These are phyloP conservation scores for Myxozyma melibiosi DNA, from an alignment of 805 yeast genomes.

Conservation along the genomic window DNA sequence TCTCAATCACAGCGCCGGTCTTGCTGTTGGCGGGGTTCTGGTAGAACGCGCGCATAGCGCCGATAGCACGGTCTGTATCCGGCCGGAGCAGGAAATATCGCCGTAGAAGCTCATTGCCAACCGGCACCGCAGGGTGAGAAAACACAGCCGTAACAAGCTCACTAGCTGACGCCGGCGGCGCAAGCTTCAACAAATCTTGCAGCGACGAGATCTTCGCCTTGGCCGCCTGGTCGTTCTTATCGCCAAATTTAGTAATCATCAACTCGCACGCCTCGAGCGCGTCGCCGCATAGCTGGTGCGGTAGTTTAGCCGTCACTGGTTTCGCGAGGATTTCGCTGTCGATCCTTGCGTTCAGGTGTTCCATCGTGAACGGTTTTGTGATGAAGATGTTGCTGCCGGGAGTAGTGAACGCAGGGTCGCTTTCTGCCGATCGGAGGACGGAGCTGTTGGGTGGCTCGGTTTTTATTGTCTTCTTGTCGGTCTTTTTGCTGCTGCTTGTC, in stretches of 20 bases:
- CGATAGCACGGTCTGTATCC: slow-evolving; percentile 21
- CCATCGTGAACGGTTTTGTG: slow-evolving; percentile 14
- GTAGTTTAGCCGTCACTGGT: neutral
- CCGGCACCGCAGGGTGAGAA: slow-evolving; percentile 20
- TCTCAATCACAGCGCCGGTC: slow-evolving; percentile 14
- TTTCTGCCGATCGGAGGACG: slow-evolving; percentile 3
- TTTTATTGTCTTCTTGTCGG: too few relatives aligned
- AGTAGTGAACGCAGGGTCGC: neutral
- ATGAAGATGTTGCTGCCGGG: slow-evolving; percentile 7
- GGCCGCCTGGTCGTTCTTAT: neutral
- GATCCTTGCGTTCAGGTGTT: neutral
- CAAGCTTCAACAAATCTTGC: neutral
- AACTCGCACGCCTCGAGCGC: slow-evolving; percentile 22
- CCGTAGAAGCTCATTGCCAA: slow-evolving; percentile 22
- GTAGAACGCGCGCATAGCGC: slow-evolving; percentile 30
- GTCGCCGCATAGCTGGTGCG: slow-evolving; percentile 9
- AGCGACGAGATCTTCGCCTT: neutral
- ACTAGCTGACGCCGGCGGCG: slow-evolving; percentile 7
- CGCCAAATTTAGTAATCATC: slow-evolving; percentile 1
- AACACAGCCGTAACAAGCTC: slow-evolving; percentile 26
- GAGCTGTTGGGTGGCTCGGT: too few relatives aligned
- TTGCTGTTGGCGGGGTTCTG: slow-evolving; percentile 6
- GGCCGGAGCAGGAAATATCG: slow-evolving; percentile 33
- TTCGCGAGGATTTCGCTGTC: slow-evolving; percentile 9
- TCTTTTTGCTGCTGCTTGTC: neutral